Base-by-base conservation (phyloP, 2,329 filamentous ascomycete species). In the Metarhizium sp. region DNA sequence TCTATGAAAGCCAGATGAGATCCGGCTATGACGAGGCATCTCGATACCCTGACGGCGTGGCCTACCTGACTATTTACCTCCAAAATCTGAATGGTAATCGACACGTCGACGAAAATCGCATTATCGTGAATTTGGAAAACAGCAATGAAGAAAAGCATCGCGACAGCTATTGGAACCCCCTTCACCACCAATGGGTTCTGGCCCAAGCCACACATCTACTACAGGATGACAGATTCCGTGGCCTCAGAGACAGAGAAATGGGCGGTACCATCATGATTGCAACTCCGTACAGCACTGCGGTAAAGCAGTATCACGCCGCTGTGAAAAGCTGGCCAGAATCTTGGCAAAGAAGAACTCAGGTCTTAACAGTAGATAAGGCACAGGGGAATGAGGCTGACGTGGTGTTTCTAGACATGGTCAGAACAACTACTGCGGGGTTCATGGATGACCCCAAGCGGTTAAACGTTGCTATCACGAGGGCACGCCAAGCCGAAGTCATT, bases 331-430 rank as follows among this genome's bases (percentile, higher is more conserved):
- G 69, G 61, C 66, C 68, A 0, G 13, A 51, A 1, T 59, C 64
- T 11, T 65, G 58, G 50, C 64, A 66, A 48, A 36, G 58, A 0
- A 63, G 73, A 1, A 69, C 77, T 0, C 65, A 72, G 29, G 69
- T 75, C 0, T 59, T 75, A 18, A 78, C 75, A 0, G 69, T 77
- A 1, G 76, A 77, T 51, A 74, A 69, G 4, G 71, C 73, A 0
- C 75, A 78, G 43, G 76, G 76, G 0, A 74, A 75, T 14, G 73
- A 78, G 55, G 75, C 76, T 0, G 76, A 78, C 45, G 65, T 77
- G 5, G 73, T 78, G 0, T 72, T 77, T 38, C 64, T 78, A 0
- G 76, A 78, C 62, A 67, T 77, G 58, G 75, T 78, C 2, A 65
- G 72, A n/a, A 71, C 71, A 0, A 63, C 61, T 0, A 63, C 63